Evolutionary conservation across 148 eudicot genomes (phyloP), one percentile per base, ranked within the genome.

Genomic region (Cornus kousa): DNA sequence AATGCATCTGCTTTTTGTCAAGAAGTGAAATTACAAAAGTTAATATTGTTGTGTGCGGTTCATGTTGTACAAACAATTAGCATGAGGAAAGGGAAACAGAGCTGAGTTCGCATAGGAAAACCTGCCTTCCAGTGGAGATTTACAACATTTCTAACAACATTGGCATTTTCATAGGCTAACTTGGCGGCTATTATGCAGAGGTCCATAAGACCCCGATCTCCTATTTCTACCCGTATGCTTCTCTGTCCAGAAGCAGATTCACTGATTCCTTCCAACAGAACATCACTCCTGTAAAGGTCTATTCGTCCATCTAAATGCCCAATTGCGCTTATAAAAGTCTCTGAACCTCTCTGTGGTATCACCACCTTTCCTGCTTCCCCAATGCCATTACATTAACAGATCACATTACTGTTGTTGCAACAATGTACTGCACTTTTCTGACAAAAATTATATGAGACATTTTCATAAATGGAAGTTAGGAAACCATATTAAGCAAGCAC

Each of bases 241-340:
- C 28, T 76, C 70, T 74, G 75, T 68, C 33, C 60, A 28, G 53
- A 74, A 71, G 68, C 82, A 78, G 73, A 20, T 60, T 59, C 76
- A 28, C 70, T 67, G 72, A 23, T 64, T 50, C 76, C 77, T 78
- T 76, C 79, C 65, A 67, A 60, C 50, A 75, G 78, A 50, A 75
- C 33, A 55, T 85, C 77, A 11, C 69, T 74, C 78, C 83, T 83
- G 73, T 77, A 75, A 37, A 94, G 86, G 69, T 92, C 86, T 50
- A 89, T 78, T 12, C 98, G 91, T 11, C 88, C 82, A 68, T 94
- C 98, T 80, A 94, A 86, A 78, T 88, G 91, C 69, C 98, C 98
- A 17, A 89, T 90, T 75, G 89, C 80, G 73, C 98, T 94, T 70
- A 92, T 84, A 79, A 92, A 94, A 23, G 89, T 90, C 24, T 88